These are phyloP conservation scores for Poterioochromonas sp. DNA, from an alignment of 352 stramenopile genomes.

Conservation along the genomic window DNA sequence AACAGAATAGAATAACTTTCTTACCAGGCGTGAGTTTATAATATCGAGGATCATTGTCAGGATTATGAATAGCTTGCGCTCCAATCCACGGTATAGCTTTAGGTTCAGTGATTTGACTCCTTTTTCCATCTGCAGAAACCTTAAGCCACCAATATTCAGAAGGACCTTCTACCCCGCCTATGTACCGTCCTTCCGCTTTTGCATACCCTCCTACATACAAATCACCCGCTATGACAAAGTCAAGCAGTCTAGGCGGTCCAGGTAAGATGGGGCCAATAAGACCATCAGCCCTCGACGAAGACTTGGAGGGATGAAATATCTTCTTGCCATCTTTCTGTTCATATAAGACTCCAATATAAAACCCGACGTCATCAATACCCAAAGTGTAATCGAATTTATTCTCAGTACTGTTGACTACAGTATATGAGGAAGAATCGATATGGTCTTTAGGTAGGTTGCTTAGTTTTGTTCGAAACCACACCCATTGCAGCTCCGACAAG, in stretches of 20 bases:
- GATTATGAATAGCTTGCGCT: not conserved
- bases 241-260: constrained; percentile 7
- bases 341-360: constrained; percentile 1
- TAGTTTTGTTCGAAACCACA: not conserved
- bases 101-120: constrained; percentile 12
- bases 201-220: not conserved
- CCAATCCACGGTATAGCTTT: not conserved
- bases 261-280: constrained; percentile 2
- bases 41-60: not conserved
- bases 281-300: not conserved
- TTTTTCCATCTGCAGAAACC: not conserved
- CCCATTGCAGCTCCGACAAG: not conserved
- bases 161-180: constrained; percentile 14
- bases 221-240: not conserved
- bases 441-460: not conserved
- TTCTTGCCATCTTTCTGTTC: no score
- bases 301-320: not conserved
- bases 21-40: not conserved
- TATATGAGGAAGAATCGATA: not conserved
- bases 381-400: not conserved
- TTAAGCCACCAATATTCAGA: constrained; percentile 33
- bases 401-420: not conserved
- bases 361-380: not conserved
- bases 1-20: not conserved
- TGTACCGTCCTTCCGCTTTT: not conserved